A percentile compares a stretch with the other conserved stretches of the same genome.
Evolutionary conservation across 2,329 filamentous ascomycete genomes (phyloP).

Genomic region (Aspergillus persii): DNA sequence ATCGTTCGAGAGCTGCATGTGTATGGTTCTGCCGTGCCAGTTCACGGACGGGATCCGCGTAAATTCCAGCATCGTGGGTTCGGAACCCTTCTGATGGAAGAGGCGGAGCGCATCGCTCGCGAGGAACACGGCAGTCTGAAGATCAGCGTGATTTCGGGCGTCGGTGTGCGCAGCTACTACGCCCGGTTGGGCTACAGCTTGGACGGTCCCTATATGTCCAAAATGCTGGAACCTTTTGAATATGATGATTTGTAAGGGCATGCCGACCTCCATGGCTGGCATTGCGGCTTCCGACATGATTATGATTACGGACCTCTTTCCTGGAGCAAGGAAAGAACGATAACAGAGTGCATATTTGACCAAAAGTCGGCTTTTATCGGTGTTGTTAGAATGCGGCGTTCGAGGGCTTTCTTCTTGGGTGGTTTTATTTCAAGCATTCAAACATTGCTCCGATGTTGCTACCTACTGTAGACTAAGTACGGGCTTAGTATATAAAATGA

Average conservation of each 20-base stretch:
- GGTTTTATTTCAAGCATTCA: neutral
- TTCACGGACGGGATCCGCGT: slow-evolving; percentile 88
- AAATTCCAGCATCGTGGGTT: slow-evolving; percentile 99
- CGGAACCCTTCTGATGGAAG: slow-evolving; percentile 94
- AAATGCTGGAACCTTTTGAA: slow-evolving; percentile 45
- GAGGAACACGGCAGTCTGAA: slow-evolving; percentile 93
- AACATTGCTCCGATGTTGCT: too few species aligned
- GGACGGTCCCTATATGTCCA: slow-evolving; percentile 78
- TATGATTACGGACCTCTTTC: slow-evolving; percentile 1
- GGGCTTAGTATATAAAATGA: neutral
- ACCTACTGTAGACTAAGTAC: neutral
- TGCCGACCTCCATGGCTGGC: neutral
- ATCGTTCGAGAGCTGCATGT: slow-evolving; percentile 94
- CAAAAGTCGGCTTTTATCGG: slow-evolving; percentile 1
- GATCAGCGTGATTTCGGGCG: slow-evolving; percentile 96
- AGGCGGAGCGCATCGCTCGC: slow-evolving; percentile 90
- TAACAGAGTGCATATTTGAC: neutral
- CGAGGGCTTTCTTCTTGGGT: neutral
- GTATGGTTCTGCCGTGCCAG: slow-evolving; percentile 94
- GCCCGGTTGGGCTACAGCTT: slow-evolving; percentile 88
- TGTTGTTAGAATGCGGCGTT: neutral
- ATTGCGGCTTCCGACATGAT: slow-evolving; percentile 9
- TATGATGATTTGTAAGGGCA: slow-evolving; percentile 30
- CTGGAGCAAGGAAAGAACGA: neutral
- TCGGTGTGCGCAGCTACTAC: slow-evolving; percentile 94